phyloP scores from a whole-genome alignment of 2,329 filamentous ascomycete genomes.

The Daldinia eschscholtzii region DNA sequence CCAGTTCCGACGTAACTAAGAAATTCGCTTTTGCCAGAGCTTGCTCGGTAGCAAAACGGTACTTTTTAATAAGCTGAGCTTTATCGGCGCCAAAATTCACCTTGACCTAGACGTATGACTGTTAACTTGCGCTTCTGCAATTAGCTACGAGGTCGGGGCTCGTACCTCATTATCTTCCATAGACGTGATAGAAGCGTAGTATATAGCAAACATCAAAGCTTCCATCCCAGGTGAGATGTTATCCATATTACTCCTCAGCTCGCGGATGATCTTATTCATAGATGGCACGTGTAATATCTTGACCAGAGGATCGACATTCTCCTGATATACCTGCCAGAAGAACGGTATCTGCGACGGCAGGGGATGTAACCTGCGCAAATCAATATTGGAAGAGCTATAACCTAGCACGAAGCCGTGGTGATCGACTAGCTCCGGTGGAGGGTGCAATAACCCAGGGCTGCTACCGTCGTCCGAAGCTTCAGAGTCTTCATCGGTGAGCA shows the following conservation, averaged over 20 bases:
- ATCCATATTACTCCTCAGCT: conserved; percentile 70
- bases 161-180: conserved; percentile 71
- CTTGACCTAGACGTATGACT: conserved; percentile 58
- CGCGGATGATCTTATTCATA: conserved; percentile 70
- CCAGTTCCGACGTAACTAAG: conserved; percentile 69
- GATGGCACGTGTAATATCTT: conserved; percentile 80
- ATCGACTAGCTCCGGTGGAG: conserved; percentile 56
- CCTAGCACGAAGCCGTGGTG: conserved; percentile 81
- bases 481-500: conserved; percentile 65
- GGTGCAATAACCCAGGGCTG: conserved; percentile 58
- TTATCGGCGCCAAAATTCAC: conserved; percentile 65
- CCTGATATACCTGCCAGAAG: conserved; percentile 78
- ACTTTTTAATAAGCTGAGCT: conserved; percentile 59
- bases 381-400: conserved; percentile 77
- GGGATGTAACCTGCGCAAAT: conserved; percentile 74
- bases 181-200: conserved; percentile 69
- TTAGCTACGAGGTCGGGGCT: neutral
- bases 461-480: conserved; percentile 73
- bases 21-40: conserved; percentile 73
- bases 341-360: conserved; percentile 72
- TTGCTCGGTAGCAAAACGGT: conserved; percentile 68
- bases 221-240: conserved; percentile 69
- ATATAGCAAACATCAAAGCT: conserved; percentile 73
- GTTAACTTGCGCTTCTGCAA: conserved; percentile 23
- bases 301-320: conserved; percentile 79